A percentile compares a stretch with the other conserved stretches of the same genome.
Evolutionary conservation across 192 early-diverging fungal species (phyloP).

Genomic region (Backusella morwellensis): DNA sequence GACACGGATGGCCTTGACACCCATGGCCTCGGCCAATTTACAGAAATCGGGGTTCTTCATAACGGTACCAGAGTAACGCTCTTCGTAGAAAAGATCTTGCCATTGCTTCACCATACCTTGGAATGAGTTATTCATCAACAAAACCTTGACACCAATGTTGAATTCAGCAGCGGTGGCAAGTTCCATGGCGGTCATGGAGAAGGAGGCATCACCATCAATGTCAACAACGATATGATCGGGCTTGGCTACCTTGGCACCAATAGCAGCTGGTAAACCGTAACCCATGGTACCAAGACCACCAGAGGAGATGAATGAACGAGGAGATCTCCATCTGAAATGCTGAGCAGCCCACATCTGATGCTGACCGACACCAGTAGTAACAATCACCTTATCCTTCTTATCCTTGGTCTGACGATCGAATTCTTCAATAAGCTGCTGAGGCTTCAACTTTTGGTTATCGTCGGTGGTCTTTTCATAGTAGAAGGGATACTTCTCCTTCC

Average conservation of each 20-base stretch:
- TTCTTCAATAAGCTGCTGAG: slow-evolving; percentile 94
- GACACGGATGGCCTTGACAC: slow-evolving; percentile 84
- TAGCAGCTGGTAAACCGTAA: slow-evolving; percentile 92
- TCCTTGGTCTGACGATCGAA: slow-evolving; percentile 79
- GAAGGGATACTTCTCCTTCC: slow-evolving; percentile 96
- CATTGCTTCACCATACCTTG: slow-evolving; percentile 97
- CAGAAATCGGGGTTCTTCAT: slow-evolving; percentile 99
- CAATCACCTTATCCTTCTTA: slow-evolving; percentile 89
- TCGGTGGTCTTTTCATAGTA: slow-evolving; percentile 62
- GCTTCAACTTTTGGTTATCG: slow-evolving; percentile 72
- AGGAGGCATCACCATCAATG: slow-evolving; percentile 98
- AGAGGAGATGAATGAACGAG: slow-evolving; percentile 88
- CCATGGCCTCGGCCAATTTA: slow-evolving; percentile 94
- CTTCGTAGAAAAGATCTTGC: slow-evolving; percentile 97
- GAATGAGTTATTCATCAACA: slow-evolving; percentile 98
- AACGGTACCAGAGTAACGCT: slow-evolving; percentile 89
- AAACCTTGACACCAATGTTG: slow-evolving; percentile 95
- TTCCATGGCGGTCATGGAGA: slow-evolving; percentile 99
- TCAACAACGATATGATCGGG: slow-evolving; percentile 96
- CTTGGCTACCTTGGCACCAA: slow-evolving; percentile 94
- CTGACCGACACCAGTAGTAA: slow-evolving; percentile 96
- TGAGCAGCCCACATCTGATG: slow-evolving; percentile 99
- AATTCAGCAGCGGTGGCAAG: slow-evolving; percentile 95
- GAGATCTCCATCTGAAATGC: slow-evolving; percentile 88
- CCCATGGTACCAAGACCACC: slow-evolving; percentile 99